A percentile compares a stretch with the other conserved stretches of the same genome.
These are phyloP conservation scores for Wickerhamomyces queroliae DNA, from an alignment of 805 yeast species.

Conservation along the genomic window DNA sequence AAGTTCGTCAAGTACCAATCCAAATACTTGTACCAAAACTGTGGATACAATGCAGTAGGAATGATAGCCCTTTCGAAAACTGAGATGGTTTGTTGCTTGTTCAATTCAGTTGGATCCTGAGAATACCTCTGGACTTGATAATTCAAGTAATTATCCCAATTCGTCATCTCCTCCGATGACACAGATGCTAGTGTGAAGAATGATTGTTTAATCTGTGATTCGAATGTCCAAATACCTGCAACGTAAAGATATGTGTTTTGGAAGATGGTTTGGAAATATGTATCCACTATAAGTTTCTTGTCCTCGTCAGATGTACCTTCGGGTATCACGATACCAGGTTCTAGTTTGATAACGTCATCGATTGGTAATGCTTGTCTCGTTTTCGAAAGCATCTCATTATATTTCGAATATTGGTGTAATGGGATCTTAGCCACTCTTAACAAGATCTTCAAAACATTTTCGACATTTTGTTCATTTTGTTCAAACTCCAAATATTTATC, in stretches of 20 bases:
- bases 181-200: constrained; percentile 48
- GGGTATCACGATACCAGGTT: constrained; percentile 18
- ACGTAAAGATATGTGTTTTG: constrained; percentile 15
- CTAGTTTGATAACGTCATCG: constrained; percentile 10
- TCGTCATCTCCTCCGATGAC: constrained; percentile 33
- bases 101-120: constrained; percentile 10
- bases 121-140: constrained; percentile 37
- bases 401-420: constrained; percentile 80
- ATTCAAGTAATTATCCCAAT: constrained; percentile 63
- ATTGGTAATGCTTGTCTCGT: constrained; percentile 16
- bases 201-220: constrained; percentile 52
- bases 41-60: constrained; percentile 54
- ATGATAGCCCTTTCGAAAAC: constrained; percentile 71
- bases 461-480: constrained; percentile 29
- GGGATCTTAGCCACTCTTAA: constrained; percentile 52
- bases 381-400: constrained; percentile 45
- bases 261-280: constrained; percentile 11
- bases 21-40: constrained; percentile 65
- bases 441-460: constrained; percentile 35
- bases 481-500: constrained; percentile 67
- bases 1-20: constrained; percentile 39
- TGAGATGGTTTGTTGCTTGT: constrained; percentile 27
- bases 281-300: constrained; percentile 14
- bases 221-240: constrained; percentile 59
- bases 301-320: constrained; percentile 10